Conservation (phyloP, 108 stramenopile species). For the Phaeodactylum tricornutum region DNA sequence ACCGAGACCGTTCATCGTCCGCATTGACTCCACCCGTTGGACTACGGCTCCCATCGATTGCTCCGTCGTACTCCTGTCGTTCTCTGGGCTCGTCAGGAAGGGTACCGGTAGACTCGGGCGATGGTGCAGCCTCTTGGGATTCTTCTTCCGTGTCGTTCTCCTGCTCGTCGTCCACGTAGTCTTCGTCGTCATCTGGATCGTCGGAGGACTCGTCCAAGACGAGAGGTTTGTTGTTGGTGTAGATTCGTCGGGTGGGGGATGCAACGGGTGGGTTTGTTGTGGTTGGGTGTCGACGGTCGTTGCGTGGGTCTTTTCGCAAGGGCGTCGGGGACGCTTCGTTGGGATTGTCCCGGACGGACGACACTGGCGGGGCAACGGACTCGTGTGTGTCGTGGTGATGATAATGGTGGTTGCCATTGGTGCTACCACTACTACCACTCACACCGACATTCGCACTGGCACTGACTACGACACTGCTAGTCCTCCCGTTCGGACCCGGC, state of each 20-base stretch:
- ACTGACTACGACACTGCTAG: too few species aligned
- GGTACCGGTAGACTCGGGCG: neutral
- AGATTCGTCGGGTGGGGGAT: neutral
- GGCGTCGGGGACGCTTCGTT: too few species aligned
- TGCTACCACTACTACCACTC: too few species aligned
- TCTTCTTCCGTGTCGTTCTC: neutral
- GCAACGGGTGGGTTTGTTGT: too few species aligned
- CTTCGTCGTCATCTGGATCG: neutral
- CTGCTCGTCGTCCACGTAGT: constrained; percentile 4
- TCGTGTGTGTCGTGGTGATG: neutral
- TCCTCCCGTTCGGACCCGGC: constrained; percentile 12
- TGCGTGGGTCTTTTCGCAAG: too few species aligned
- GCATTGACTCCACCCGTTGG: too few species aligned
- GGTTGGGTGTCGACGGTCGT: neutral
- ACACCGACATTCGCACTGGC: too few species aligned
- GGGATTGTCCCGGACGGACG: too few species aligned
- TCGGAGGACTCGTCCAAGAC: too few species aligned
- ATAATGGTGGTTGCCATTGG: neutral
- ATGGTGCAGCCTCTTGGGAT: neutral
- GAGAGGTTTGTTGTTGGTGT: neutral
- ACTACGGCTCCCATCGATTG: neutral
- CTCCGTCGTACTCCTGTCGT: too few species aligned
- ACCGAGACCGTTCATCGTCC: too few species aligned
- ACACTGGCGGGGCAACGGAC: neutral
- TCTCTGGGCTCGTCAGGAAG: neutral